Base-by-base conservation (phyloP, 2,329 filamentous ascomycete species). In the Cordyceps farinosa region DNA sequence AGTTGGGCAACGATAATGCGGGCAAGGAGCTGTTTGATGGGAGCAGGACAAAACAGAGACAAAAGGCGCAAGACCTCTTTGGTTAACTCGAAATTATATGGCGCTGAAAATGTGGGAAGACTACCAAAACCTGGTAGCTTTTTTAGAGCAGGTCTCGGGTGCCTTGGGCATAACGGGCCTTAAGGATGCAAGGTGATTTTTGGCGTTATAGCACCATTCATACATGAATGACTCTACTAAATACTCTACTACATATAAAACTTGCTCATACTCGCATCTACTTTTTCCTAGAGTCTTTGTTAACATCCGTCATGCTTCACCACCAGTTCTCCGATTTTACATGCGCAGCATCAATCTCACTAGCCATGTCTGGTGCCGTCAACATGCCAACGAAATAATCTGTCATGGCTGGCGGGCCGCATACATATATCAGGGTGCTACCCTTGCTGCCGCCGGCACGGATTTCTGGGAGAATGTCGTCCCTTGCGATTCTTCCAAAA, bases 41-140 rank as follows among this genome's bases (percentile, higher is more conserved):
- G 36, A 27, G 47, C 2, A 79, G 86, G 66, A 80, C 83, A 15
- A 80, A 81, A 64, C 81, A 79, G 66, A 83, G 90, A 67, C 85
- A 88, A 69, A 87, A 80, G 70, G 90, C 90, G 0, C 88, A 91
- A 69, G 90, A 93, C 75, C 78, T 90, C 66, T 93, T 92, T 72
- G 74, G 62, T 48, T 58, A 40, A 52, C 30, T 36, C 10, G 27
- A 11, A 30, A 15, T 13, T 15, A 29, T 11, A 5, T 29, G 5
- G 3, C 17, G 17, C 32, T 45, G 6, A 3, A 9, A 9, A 11
- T 13, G 30, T 9, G 8, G 4, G n/a, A 38, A 13, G 32, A 4
- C 29, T n/a, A 32, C 3, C 7, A 22, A 15, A 22, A 45, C 9
- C 36, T 45, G 5, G 3, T 3, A n/a, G 3, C 15, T 32, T 32